These are phyloP conservation scores for Solanum chiquidenum DNA, from an alignment of 257 asterid genomes.

Conservation along the genomic window DNA sequence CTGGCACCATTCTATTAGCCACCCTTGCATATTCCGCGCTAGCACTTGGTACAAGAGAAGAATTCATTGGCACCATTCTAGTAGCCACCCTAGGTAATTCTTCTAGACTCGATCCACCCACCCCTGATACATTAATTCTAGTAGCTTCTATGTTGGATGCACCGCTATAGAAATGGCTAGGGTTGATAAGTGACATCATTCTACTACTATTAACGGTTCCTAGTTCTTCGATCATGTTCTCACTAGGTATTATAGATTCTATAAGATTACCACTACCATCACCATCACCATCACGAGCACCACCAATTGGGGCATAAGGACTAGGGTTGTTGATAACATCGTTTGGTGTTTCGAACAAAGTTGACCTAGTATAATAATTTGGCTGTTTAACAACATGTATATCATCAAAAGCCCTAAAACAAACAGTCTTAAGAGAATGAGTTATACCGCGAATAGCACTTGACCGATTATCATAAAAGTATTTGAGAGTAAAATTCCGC, in stretches of 20 bases:
- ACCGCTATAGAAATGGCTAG: not conserved
- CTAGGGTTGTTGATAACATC: not conserved
- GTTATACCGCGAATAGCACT: not conserved
- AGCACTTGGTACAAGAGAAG: not conserved
- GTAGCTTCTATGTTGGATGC: not conserved
- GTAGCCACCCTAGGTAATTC: not conserved
- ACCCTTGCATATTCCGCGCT: not conserved
- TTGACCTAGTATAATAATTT: not conserved
- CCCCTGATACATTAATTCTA: not conserved
- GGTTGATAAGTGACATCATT: not conserved
- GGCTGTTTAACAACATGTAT: slow-evolving; percentile 6
- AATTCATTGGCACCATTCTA: not conserved
- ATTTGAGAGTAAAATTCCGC: not conserved
- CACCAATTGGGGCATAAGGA: not conserved
- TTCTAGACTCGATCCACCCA: not conserved
- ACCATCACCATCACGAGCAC: not conserved
- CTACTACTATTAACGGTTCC: not conserved
- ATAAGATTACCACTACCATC: not conserved
- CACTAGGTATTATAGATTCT: not conserved
- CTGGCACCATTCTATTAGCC: not conserved
- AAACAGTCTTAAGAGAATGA: not conserved
- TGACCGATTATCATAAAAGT: not conserved
- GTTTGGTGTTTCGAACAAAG: not conserved
- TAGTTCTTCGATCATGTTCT: not conserved
- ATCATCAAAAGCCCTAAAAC: slow-evolving; percentile 17